phyloP scores from a whole-genome alignment of 2,329 filamentous ascomycete genomes.

The Aspergillus arachidicola region DNA sequence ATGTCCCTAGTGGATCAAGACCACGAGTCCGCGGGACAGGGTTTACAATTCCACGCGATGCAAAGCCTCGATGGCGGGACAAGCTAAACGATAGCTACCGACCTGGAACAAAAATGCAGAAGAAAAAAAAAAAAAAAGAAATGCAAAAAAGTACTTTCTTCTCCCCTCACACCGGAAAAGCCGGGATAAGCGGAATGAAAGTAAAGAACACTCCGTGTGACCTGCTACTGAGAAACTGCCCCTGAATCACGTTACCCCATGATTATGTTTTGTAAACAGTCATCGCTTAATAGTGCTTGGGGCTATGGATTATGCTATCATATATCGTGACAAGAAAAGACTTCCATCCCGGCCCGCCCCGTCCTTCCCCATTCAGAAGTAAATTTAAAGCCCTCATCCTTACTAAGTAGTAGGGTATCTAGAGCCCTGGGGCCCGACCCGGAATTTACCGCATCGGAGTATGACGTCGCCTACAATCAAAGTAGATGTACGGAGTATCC shows the following conservation, averaged over 20 bases:
- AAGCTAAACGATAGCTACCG: neutral
- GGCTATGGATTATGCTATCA: neutral
- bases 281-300: neutral
- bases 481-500: neutral
- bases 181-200: neutral
- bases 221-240: neutral
- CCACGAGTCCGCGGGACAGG: slow-evolving; percentile 8
- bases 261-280: neutral
- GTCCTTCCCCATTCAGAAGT: neutral
- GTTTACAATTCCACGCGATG: slow-evolving; percentile 8
- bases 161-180: neutral
- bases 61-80: slow-evolving; percentile 5
- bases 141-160: neutral
- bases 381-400: neutral
- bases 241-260: slow-evolving; percentile 2
- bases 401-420: neutral
- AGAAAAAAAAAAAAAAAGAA: too few species aligned
- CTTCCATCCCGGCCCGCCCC: neutral
- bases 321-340: neutral
- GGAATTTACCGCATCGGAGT: neutral
- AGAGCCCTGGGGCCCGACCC: neutral
- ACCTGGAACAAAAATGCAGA: neutral
- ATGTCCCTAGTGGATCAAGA: slow-evolving; percentile 1
- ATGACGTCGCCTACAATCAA: neutral
- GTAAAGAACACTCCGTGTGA: neutral